These are phyloP conservation scores for Aegilops tauschii DNA, from an alignment of 176 grass and related monocot species.

Conservation along the genomic window DNA sequence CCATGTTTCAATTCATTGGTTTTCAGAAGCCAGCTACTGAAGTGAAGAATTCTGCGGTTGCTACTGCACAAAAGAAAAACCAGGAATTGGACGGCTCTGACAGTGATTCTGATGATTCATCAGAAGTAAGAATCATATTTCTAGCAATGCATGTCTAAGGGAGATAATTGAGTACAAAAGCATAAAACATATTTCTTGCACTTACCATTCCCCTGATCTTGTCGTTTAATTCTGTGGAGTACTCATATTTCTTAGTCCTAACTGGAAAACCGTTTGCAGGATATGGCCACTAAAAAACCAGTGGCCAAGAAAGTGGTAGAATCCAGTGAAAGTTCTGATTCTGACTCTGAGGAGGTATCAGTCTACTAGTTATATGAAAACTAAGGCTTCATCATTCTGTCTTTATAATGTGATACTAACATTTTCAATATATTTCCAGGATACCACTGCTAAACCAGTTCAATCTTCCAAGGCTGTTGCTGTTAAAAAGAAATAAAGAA, in stretches of 20 bases:
- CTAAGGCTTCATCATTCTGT: neutral
- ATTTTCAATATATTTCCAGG: neutral
- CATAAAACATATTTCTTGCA: neutral
- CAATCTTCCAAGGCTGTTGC: slow-evolving; percentile 25
- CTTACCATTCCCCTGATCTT: neutral
- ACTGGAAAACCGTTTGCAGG: neutral
- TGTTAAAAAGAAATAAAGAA: slow-evolving; percentile 47
- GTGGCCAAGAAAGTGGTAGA: slow-evolving; percentile 32
- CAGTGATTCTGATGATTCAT: slow-evolving; percentile 49
- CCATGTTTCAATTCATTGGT: neutral
- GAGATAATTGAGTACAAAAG: neutral
- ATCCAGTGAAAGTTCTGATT: slow-evolving; percentile 43
- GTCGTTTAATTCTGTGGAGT: neutral
- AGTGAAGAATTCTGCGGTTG: slow-evolving; percentile 31
- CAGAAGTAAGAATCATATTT: slow-evolving; percentile 30
- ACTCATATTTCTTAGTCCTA: neutral
- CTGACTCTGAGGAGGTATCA: slow-evolving; percentile 31
- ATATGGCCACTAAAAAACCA: slow-evolving; percentile 9
- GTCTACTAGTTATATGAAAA: neutral
- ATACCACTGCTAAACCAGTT: slow-evolving; percentile 32
- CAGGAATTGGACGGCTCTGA: slow-evolving; percentile 36
- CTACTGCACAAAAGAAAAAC: slow-evolving; percentile 34
- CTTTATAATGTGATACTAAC: slow-evolving; percentile 18
- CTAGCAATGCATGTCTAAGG: neutral
- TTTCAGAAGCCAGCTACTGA: slow-evolving; percentile 43